Evolutionary conservation across 2,329 filamentous ascomycete genomes (phyloP).

Genomic region (Metarhizium album): DNA sequence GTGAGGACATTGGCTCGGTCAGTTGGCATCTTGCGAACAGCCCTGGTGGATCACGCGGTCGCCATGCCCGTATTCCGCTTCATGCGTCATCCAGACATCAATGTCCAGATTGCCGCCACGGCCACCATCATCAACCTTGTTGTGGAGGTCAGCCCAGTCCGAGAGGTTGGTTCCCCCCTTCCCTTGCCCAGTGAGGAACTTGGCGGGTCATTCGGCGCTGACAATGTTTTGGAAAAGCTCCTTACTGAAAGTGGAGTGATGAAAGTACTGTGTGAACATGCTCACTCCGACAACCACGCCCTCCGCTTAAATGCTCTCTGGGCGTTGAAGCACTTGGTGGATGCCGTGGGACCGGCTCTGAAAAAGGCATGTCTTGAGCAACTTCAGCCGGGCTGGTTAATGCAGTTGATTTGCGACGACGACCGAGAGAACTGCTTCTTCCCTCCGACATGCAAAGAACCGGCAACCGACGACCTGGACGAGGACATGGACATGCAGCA

Average conservation of each 20-base stretch:
- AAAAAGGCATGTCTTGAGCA: conserved; percentile 71
- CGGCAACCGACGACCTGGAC: conserved; percentile 33
- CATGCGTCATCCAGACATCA: conserved; percentile 61
- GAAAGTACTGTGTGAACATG: conserved; percentile 69
- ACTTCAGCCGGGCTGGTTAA: conserved; percentile 68
- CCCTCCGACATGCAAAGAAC: conserved; percentile 20
- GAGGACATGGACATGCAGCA: conserved; percentile 48
- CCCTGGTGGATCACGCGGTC: conserved; percentile 75
- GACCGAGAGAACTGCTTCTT: conserved; percentile 42
- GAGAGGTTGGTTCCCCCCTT: conserved; percentile 46
- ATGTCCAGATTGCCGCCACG: conserved; percentile 79
- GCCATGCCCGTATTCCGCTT: conserved; percentile 67
- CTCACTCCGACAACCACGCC: conserved; percentile 67
- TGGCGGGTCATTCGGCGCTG: conserved; percentile 9
- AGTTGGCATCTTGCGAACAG: conserved; percentile 72
- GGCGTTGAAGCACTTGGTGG: conserved; percentile 85
- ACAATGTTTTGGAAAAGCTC: conserved; percentile 34
- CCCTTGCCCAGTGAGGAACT: not conserved
- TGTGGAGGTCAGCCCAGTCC: conserved; percentile 83
- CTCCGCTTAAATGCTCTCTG: conserved; percentile 80
- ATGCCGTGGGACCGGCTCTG: conserved; percentile 56
- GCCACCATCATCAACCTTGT: conserved; percentile 77
- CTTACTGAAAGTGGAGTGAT: conserved; percentile 66
- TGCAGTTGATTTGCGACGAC: conserved; percentile 62
- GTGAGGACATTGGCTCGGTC: conserved; percentile 75